Conservation (phyloP, 2,329 filamentous ascomycete genomes). For the Monosporascus sp. region DNA sequence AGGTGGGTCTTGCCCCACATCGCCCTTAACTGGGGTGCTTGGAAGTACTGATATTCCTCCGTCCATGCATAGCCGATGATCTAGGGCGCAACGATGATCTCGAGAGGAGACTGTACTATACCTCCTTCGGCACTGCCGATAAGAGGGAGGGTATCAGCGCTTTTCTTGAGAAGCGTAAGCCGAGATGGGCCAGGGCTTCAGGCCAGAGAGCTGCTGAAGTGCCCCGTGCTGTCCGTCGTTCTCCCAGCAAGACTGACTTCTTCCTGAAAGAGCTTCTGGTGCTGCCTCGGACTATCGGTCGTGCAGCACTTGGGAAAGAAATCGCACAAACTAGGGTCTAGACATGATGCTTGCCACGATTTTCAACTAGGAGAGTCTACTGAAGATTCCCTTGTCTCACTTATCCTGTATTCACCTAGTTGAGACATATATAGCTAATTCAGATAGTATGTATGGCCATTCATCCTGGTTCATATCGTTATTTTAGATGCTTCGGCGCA, state of each 20-base stretch:
- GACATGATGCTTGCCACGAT: background rate
- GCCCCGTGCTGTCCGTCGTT: background rate
- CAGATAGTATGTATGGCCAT: background rate
- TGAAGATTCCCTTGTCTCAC: background rate
- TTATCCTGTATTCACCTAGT: background rate
- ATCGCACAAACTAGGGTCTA: background rate
- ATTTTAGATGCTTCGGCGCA: background rate
- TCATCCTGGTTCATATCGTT: background rate
- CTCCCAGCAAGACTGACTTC: background rate
- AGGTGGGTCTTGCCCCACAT: conserved; percentile 9
- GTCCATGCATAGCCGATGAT: conserved; percentile 16
- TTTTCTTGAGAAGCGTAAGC: conserved; percentile 22
- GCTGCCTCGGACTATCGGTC: background rate
- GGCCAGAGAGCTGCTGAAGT: background rate
- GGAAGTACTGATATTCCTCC: too few relatives aligned
- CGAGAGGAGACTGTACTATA: conserved; percentile 30
- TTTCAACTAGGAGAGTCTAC: background rate
- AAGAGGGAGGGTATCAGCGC: conserved; percentile 25
- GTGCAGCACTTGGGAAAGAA: background rate
- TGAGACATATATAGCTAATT: background rate
- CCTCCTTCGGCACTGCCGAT: conserved; percentile 27
- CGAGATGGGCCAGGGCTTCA: background rate
- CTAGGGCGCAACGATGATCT: conserved; percentile 25
- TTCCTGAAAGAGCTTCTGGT: background rate
- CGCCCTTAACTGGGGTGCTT: too few relatives aligned